Evolutionary conservation across 257 asterid species (phyloP).

Genomic region (Solanum appendiculatum): DNA sequence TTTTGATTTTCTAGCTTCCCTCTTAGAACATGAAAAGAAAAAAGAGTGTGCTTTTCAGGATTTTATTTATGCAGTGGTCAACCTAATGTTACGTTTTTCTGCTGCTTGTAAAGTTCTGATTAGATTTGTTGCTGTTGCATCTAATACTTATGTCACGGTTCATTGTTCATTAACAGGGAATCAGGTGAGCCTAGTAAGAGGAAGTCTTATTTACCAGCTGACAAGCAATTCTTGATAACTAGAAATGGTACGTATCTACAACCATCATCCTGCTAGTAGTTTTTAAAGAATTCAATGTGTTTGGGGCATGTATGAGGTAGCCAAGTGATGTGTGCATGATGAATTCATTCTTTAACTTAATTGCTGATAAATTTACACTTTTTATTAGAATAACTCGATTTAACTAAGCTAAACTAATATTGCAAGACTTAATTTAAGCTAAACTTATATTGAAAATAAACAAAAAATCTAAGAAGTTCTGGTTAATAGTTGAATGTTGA

Average conservation of each 20-base stretch:
- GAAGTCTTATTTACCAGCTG: constrained; percentile 86
- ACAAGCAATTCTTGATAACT: constrained; percentile 86
- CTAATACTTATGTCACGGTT: not conserved
- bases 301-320: not conserved
- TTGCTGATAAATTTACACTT: not conserved
- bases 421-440: not conserved
- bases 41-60: not conserved
- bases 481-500: not conserved
- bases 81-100: not conserved
- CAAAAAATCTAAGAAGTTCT: not conserved
- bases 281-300: not conserved
- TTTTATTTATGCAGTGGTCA: not conserved
- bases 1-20: not conserved
- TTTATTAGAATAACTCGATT: not conserved
- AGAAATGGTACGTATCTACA: constrained; percentile 60
- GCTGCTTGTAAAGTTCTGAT: not conserved
- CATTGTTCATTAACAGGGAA: constrained; percentile 50
- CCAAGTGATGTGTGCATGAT: not conserved
- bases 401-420: not conserved
- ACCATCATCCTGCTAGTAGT: not conserved
- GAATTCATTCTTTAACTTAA: not conserved
- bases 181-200: constrained; percentile 94
- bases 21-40: not conserved
- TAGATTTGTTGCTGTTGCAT: not conserved
- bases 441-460: not conserved